Percentiles rank a stretch among this genome's conserved stretches.
Evolutionary conservation across 2,329 filamentous ascomycete genomes (phyloP).

Genomic region (Laburnicola sp.): DNA sequence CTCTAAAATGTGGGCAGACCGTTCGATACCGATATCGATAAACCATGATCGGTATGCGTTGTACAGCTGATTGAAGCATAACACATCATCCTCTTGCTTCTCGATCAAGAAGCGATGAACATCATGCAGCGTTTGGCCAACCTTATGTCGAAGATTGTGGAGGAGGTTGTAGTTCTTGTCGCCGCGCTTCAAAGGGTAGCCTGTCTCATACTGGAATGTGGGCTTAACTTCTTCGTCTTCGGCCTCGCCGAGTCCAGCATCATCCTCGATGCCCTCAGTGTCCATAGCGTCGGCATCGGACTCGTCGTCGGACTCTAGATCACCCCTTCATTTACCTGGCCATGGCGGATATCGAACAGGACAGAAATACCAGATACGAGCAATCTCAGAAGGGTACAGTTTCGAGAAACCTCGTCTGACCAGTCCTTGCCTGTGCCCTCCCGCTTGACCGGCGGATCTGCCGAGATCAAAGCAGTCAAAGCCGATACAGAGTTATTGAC

Average conservation of each 20-base stretch:
- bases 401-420: conserved; percentile 93
- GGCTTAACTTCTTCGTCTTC: conserved; percentile 83
- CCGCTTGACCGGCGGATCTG: conserved; percentile 78
- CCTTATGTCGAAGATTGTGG: conserved; percentile 76
- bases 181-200: conserved; percentile 72
- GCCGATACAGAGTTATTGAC: conserved; percentile 74
- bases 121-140: conserved; percentile 78
- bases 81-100: conserved; percentile 92
- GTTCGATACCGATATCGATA: conserved; percentile 93
- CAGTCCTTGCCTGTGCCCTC: conserved; percentile 97
- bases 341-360: conserved; percentile 73
- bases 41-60: conserved; percentile 95
- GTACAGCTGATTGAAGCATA: conserved; percentile 91
- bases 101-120: conserved; percentile 82
- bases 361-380: conserved; percentile 87
- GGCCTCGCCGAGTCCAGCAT: conserved; percentile 62
- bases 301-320: conserved; percentile 56
- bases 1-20: conserved; percentile 90
- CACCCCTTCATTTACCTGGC: conserved; percentile 36
- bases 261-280: conserved; percentile 52
- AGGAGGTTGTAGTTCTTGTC: conserved; percentile 69
- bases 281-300: conserved; percentile 47
- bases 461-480: conserved; percentile 77
- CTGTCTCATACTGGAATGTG: conserved; percentile 85
- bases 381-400: conserved; percentile 84